Evolutionary conservation across 1,139 yeast genomes (phyloP), one percentile per base, ranked within the genome.

Genomic region (Blastobotrys petasosporus): DNA sequence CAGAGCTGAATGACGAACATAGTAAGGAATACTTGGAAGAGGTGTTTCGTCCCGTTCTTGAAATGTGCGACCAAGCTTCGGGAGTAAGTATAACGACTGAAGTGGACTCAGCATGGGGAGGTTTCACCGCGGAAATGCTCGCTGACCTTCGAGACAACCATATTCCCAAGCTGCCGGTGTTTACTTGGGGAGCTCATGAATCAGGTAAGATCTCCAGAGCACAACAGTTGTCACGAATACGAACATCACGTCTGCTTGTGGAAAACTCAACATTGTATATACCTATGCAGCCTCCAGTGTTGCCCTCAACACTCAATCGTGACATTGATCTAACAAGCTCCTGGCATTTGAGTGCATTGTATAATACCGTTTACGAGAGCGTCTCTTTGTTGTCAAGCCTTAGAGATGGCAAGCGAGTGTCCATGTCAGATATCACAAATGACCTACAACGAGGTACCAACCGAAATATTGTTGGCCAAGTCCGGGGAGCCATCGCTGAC

Each of bases 61-160:
- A 92, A 59, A 77, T 78, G 51, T 80, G 94, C 58, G 97, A 92
- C 61, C 65, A 69, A 23, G 61, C 88, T 29, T 78, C 76, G 46
- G 97, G 97, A 1, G 52, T 90, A 10, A 84, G 82, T 53, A 47
- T 85, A 0, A 60, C 81, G 1, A 75, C 84, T 0, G 94, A 87
- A 44, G 55, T 82, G 4, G 92, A 85, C 59, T 73, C 79, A 33
- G 84, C 83, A 0, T 92, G 97, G 97, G 82, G 90, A 37, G 96
- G 95, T 0, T 82, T 85, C 55, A 66, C 85, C 1, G 63, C 69
- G 32, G 73, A 73, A 39, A 56, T 81, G 53, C 51, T 88, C 30
- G 60, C 69, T 11, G 74, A 72, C 16, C 49, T 88, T 28, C 70
- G 78, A 44, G 96, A 90, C 62, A 95, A 87, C 52, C 80, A 79